phyloP scores from a whole-genome alignment of 371 early-diverging fungal genomes.

The Umbelopsis sp. region DNA sequence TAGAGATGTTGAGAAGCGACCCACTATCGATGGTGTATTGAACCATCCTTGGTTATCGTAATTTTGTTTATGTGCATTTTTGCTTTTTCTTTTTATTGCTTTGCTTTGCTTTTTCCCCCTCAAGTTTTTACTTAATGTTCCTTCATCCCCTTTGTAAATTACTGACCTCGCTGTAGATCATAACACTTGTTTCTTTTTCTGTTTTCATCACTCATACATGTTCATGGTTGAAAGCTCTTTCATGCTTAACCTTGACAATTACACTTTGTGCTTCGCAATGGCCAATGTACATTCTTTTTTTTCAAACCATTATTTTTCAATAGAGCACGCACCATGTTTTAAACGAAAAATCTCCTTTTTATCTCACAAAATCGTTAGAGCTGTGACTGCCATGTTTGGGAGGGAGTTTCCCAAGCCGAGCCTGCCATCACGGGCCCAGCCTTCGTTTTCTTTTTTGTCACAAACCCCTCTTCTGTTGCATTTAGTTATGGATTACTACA shows the following conservation, averaged over 20 bases:
- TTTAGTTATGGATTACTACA: constrained; percentile 3
- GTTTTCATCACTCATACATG: no score
- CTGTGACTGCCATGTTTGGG: not conserved
- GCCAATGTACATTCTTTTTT: no score
- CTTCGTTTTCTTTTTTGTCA: not conserved
- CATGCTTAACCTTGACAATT: no score
- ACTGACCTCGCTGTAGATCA: constrained; percentile 30
- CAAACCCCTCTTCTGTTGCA: not conserved
- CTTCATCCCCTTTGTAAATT: constrained; percentile 1
- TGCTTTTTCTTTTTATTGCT: no score
- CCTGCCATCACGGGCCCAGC: not conserved
- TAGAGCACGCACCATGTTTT: no score
- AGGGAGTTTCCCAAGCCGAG: not conserved
- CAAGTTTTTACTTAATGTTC: no score
- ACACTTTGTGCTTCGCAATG: no score
- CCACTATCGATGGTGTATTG: constrained; percentile 41
- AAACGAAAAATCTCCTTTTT: no score
- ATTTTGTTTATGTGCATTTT: not conserved
- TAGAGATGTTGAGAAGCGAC: constrained; percentile 37
- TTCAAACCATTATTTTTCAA: no score
- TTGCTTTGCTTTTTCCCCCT: no score
- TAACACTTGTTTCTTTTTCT: constrained; percentile 20
- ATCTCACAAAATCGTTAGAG: no score
- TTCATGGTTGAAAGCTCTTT: no score
- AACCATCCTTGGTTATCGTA: constrained; percentile 40